Evolutionary conservation across 345 rosid species (phyloP).

Genomic region (Citropsis articulata): DNA sequence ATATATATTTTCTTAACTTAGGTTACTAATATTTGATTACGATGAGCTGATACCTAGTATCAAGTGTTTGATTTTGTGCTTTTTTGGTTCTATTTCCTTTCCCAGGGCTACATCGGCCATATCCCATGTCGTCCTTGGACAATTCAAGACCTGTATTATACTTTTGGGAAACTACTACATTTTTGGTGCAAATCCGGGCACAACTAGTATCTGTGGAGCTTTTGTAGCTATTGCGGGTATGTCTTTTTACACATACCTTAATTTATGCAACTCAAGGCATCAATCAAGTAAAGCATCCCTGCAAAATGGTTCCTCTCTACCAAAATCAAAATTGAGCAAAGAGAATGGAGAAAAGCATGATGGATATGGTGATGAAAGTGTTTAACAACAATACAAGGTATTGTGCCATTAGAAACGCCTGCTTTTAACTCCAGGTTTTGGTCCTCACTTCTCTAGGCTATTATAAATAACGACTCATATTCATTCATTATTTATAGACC

Average conservation of each 20-base stretch:
- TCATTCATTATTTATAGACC: neutral
- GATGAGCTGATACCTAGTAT: neutral
- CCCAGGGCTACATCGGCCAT: conserved; percentile 73
- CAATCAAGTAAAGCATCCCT: conserved; percentile 37
- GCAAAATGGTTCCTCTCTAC: conserved; percentile 22
- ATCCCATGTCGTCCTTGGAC: conserved; percentile 75
- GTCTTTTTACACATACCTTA: conserved; percentile 62
- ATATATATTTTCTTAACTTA: neutral
- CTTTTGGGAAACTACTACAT: conserved; percentile 63
- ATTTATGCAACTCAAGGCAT: conserved; percentile 32
- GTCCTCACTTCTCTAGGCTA: neutral
- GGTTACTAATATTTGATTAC: neutral
- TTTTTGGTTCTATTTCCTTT: neutral
- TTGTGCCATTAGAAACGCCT: neutral
- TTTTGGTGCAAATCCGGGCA: conserved; percentile 64
- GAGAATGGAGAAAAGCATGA: conserved; percentile 38
- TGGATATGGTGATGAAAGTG: conserved; percentile 25
- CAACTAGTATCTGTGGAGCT: conserved; percentile 57
- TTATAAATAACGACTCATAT: neutral
- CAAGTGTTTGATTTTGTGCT: neutral
- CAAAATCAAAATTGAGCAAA: conserved; percentile 49
- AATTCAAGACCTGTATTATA: conserved; percentile 71
- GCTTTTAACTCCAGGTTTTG: neutral
- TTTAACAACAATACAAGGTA: neutral
- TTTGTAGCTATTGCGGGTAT: conserved; percentile 64